These are phyloP conservation scores for Daldinia vernicosa DNA, from an alignment of 495 filamentous ascomycete genomes.

Conservation along the genomic window DNA sequence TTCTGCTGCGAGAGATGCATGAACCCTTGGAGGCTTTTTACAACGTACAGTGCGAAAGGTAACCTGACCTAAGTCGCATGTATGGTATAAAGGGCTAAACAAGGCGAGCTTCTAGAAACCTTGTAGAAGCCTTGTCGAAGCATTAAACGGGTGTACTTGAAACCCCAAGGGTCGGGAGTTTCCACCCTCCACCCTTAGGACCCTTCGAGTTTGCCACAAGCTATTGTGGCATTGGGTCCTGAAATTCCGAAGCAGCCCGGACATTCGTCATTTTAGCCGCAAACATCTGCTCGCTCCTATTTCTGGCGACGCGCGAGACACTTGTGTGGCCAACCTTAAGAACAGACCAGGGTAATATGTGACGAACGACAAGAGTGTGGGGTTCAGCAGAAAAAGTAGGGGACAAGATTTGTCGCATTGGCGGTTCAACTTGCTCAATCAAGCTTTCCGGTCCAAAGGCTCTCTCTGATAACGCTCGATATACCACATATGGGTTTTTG, in stretches of 20 bases:
- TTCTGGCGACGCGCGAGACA: conserved; percentile 31
- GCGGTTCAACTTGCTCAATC: conserved; percentile 43
- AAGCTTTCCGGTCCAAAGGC: conserved; percentile 30
- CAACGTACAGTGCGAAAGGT: conserved; percentile 24
- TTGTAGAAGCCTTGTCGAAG: conserved; percentile 32
- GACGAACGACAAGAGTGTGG: conserved; percentile 31
- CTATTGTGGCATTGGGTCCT: conserved; percentile 26
- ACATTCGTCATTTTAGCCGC: conserved; percentile 40
- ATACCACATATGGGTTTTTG: conserved; percentile 37
- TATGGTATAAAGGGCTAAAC: conserved; percentile 22
- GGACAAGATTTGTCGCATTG: conserved; percentile 25
- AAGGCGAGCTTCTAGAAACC: conserved; percentile 43
- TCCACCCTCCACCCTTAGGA: conserved; percentile 26
- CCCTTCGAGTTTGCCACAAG: conserved; percentile 11
- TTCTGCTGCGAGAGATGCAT: conserved; percentile 18
- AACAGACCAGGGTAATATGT: conserved; percentile 21
- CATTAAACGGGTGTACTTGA: conserved; percentile 31
- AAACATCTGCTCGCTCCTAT: conserved; percentile 29
- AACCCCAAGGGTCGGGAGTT: conserved; percentile 39
- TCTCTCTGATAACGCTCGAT: conserved; percentile 34
- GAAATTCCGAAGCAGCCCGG: conserved; percentile 36
- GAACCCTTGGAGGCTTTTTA: conserved; percentile 24
- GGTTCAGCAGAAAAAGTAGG: conserved; percentile 18
- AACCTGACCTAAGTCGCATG: neutral
- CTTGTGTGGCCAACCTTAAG: conserved; percentile 20